Evolutionary conservation across 83 land plant genomes (phyloP).

Genomic region (Picea abies): DNA sequence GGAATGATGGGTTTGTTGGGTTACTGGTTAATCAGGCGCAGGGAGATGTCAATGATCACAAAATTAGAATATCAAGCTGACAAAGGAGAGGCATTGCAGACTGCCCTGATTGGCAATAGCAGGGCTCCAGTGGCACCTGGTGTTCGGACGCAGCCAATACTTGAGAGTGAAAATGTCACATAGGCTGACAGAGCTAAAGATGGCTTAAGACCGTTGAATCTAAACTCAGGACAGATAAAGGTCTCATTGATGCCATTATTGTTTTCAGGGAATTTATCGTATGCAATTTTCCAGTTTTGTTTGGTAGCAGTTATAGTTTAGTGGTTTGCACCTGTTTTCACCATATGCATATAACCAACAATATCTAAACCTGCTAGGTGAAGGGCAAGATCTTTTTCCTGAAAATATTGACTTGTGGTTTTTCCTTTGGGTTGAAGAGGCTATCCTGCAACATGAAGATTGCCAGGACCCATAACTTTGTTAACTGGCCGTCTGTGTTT

Average conservation of each 20-base stretch:
- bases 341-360: neutral
- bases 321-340: conserved; percentile 1
- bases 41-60: conserved; percentile 26
- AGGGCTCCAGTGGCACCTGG: conserved; percentile 51
- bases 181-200: conserved; percentile 12
- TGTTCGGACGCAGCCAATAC: conserved; percentile 48
- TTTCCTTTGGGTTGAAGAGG: neutral
- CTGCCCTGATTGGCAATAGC: conserved; percentile 31
- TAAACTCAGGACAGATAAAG: neutral
- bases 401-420: neutral
- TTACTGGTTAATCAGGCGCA: conserved; percentile 7
- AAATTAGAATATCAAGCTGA: conserved; percentile 52
- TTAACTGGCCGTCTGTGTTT: neutral
- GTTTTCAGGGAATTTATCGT: neutral
- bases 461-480: neutral
- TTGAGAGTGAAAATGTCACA: conserved; percentile 34
- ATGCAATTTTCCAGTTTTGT: neutral
- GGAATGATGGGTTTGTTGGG: conserved; percentile 24
- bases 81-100: conserved; percentile 38
- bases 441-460: neutral
- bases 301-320: neutral
- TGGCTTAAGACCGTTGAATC: neutral
- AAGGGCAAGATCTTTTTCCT: neutral
- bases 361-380: neutral
- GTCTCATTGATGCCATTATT: neutral